phyloP scores from a whole-genome alignment of 176 grass and related monocot species.

The Panicum miliaceum region DNA sequence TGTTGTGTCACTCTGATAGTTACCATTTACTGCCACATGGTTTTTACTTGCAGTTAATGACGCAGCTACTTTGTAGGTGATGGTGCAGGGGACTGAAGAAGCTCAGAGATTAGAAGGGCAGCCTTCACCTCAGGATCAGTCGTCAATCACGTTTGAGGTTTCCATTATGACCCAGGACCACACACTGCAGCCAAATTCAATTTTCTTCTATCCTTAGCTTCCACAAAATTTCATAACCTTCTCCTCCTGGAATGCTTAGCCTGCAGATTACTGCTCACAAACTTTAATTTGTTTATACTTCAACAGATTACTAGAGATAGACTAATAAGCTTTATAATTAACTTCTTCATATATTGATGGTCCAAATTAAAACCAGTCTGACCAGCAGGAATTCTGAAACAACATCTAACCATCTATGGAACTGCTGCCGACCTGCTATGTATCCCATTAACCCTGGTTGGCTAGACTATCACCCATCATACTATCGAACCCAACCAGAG shows the following conservation, averaged over 20 bases:
- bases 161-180: conserved; percentile 2
- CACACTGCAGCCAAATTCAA: background rate
- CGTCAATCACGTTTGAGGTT: conserved; percentile 16
- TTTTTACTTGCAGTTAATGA: conserved; percentile 26
- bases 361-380: background rate
- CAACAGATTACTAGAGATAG: background rate
- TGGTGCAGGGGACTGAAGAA: background rate
- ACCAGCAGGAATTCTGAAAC: background rate
- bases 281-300: background rate
- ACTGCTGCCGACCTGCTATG: background rate
- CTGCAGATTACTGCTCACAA: background rate
- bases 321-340: background rate
- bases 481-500: background rate
- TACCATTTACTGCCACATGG: conserved; percentile 23
- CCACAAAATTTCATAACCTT: conserved; percentile 2
- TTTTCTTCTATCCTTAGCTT: background rate
- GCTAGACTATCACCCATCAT: no score
- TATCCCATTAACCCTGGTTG: background rate
- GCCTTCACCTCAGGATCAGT: background rate
- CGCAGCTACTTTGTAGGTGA: conserved; percentile 39
- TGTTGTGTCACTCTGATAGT: background rate
- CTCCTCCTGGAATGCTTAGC: background rate
- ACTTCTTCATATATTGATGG: background rate
- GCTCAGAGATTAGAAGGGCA: background rate
- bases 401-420: background rate